phyloP scores from a whole-genome alignment of 2,329 filamentous ascomycete genomes.

The Penicillium sp. region DNA sequence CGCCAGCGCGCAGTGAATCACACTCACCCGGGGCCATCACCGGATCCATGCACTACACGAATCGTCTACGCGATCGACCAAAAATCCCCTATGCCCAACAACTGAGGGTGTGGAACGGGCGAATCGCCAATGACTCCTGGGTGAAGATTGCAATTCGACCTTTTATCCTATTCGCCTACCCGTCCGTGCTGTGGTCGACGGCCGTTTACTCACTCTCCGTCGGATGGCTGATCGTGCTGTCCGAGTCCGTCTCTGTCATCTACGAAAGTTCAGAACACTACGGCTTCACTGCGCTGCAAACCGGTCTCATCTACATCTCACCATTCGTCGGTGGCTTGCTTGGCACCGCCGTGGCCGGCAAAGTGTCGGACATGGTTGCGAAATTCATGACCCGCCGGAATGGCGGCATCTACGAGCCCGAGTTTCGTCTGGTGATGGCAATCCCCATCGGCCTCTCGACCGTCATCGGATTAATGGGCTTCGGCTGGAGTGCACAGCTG shows the following conservation, averaged over 20 bases:
- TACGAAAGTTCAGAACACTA: slow-evolving; percentile 70
- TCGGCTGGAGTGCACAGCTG: slow-evolving; percentile 83
- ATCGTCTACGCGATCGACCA: slow-evolving; percentile 64
- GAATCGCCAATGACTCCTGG: slow-evolving; percentile 77
- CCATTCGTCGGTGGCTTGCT: slow-evolving; percentile 86
- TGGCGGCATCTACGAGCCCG: slow-evolving; percentile 91
- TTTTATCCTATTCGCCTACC: slow-evolving; percentile 83
- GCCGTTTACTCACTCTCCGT: slow-evolving; percentile 83
- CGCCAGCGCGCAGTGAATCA: slow-evolving; percentile 34
- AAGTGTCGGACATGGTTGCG: slow-evolving; percentile 81
- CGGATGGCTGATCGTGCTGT: slow-evolving; percentile 93
- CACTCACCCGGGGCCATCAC: slow-evolving; percentile 27
- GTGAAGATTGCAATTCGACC: slow-evolving; percentile 72
- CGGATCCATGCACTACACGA: slow-evolving; percentile 60
- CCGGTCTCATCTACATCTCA: slow-evolving; percentile 83
- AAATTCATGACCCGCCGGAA: slow-evolving; percentile 78
- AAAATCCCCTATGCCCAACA: slow-evolving; percentile 70
- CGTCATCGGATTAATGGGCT: slow-evolving; percentile 85
- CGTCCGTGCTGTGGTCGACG: slow-evolving; percentile 83
- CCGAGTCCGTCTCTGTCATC: slow-evolving; percentile 78
- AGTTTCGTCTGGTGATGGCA: slow-evolving; percentile 88
- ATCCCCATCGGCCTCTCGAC: slow-evolving; percentile 75
- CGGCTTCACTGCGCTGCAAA: slow-evolving; percentile 76
- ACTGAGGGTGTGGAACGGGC: slow-evolving; percentile 73
- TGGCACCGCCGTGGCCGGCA: slow-evolving; percentile 88